Percentiles rank a stretch among this genome's conserved stretches.
These are phyloP conservation scores for Fusarium robinianum DNA, from an alignment of 2,329 filamentous ascomycete species.

Conservation along the genomic window DNA sequence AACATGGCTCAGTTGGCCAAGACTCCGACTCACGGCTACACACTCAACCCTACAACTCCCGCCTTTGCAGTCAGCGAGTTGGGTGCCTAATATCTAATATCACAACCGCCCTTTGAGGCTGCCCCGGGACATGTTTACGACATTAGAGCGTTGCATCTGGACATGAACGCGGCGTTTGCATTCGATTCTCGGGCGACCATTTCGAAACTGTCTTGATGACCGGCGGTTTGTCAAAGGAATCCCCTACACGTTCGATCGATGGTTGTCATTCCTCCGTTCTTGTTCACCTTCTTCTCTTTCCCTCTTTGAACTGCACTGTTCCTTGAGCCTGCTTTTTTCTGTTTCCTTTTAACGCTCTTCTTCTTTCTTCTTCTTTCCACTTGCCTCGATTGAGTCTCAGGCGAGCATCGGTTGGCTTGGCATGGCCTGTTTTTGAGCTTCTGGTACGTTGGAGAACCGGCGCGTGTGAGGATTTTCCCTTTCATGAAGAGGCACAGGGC, in stretches of 20 bases:
- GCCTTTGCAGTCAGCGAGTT: constrained; percentile 45
- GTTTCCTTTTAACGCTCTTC: constrained; percentile 4
- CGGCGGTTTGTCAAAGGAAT: background rate
- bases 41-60: constrained; percentile 45
- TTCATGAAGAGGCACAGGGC: background rate
- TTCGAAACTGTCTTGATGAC: no score
- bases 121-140: background rate
- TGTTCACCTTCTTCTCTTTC: background rate
- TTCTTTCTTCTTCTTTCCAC: constrained; percentile 19
- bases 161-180: background rate
- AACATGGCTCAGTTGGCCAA: constrained; percentile 47
- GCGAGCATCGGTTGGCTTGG: constrained; percentile 25
- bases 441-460: constrained; percentile 31
- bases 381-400: constrained; percentile 16
- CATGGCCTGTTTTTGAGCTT: constrained; percentile 21
- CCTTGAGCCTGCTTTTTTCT: constrained; percentile 1
- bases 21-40: constrained; percentile 45
- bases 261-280: no score
- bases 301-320: constrained; percentile 1
- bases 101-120: background rate
- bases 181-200: no score
- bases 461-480: constrained; percentile 24
- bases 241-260: background rate
- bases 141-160: background rate
- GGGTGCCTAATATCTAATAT: constrained; percentile 34